Conservation (phyloP, 2,329 filamentous ascomycete species). For the Alternaria sp. region DNA sequence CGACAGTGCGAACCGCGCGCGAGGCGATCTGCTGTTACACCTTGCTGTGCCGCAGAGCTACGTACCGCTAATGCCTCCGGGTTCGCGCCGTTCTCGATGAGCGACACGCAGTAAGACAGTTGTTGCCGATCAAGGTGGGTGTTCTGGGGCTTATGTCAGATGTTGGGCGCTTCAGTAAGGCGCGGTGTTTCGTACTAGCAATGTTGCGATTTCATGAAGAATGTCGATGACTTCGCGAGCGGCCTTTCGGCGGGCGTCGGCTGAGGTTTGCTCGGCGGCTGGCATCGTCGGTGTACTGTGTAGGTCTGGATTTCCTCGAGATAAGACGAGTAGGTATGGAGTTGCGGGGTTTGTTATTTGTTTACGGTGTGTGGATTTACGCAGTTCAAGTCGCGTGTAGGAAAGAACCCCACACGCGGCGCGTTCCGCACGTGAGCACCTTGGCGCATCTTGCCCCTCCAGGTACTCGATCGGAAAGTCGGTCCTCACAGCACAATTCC, state of each 20-base stretch:
- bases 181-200: constrained; percentile 68
- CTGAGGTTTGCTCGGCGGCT: constrained; percentile 30
- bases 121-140: constrained; percentile 90
- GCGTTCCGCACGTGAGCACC: constrained; percentile 10
- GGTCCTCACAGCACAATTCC: background rate
- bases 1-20: constrained; percentile 15
- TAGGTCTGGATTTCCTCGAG: background rate
- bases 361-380: background rate
- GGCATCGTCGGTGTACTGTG: constrained; percentile 17
- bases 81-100: constrained; percentile 97
- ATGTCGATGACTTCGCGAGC: constrained; percentile 83
- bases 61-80: constrained; percentile 92
- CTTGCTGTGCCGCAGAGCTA: constrained; percentile 24
- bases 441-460: constrained; percentile 3
- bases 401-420: constrained; percentile 1
- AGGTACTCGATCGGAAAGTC: background rate
- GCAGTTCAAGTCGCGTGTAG: background rate
- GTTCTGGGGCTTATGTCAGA: constrained; percentile 66
- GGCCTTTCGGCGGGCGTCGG: constrained; percentile 68
- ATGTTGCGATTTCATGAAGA: constrained; percentile 82
- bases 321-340: background rate
- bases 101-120: constrained; percentile 90
- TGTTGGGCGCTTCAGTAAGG: background rate
- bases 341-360: background rate
- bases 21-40: constrained; percentile 11